phyloP scores from a whole-genome alignment of 1,139 yeast species.

The Arxiozyma bovina region DNA sequence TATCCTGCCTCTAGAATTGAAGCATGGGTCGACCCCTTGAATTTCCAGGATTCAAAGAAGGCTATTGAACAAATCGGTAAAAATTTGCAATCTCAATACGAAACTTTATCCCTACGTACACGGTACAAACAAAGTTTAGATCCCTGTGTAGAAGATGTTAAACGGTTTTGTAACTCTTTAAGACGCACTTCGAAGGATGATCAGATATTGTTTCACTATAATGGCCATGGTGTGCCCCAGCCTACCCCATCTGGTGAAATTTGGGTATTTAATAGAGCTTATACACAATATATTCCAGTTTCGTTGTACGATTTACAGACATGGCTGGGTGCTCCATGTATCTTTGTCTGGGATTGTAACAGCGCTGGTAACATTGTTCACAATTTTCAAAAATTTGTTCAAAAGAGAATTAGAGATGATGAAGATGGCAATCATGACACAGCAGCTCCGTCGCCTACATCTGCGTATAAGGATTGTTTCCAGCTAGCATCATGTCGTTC shows the following conservation, averaged over 20 bases:
- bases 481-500: slow-evolving; percentile 90
- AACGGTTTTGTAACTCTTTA: slow-evolving; percentile 80
- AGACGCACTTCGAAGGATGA: slow-evolving; percentile 88
- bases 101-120: slow-evolving; percentile 77
- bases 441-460: slow-evolving; percentile 50
- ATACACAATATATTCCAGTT: slow-evolving; percentile 94
- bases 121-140: slow-evolving; percentile 85
- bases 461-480: slow-evolving; percentile 69
- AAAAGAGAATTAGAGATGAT: slow-evolving; percentile 83
- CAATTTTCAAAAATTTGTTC: slow-evolving; percentile 84
- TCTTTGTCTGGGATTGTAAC: slow-evolving; percentile 89
- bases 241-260: slow-evolving; percentile 97
- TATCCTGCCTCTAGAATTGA: slow-evolving; percentile 90
- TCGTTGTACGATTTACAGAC: slow-evolving; percentile 87
- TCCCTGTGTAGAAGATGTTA: slow-evolving; percentile 93
- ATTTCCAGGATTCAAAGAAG: slow-evolving; percentile 78
- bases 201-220: slow-evolving; percentile 84
- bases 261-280: slow-evolving; percentile 96
- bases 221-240: slow-evolving; percentile 98
- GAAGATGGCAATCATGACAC: slow-evolving; percentile 62
- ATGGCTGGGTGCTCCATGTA: slow-evolving; percentile 97
- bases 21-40: slow-evolving; percentile 87
- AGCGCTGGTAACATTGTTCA: slow-evolving; percentile 91
- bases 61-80: slow-evolving; percentile 91
- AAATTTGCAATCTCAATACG: slow-evolving; percentile 79